Evolutionary conservation across 2,329 filamentous ascomycete species (phyloP).

Genomic region (Xylariales sp.): DNA sequence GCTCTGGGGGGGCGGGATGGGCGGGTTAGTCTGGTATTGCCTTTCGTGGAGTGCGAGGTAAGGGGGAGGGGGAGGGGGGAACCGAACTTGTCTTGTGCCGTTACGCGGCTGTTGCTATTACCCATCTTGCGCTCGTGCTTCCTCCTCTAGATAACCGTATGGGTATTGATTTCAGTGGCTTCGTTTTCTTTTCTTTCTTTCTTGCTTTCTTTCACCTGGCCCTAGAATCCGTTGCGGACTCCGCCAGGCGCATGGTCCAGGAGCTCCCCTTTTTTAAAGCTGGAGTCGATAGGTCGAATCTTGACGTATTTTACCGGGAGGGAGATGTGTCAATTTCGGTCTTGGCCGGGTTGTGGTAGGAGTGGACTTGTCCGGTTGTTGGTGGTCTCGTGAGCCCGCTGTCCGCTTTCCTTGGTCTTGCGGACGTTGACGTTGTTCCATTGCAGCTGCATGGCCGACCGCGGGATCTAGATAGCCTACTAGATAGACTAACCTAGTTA

Average conservation of each 20-base stretch:
- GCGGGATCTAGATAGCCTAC: slow-evolving; percentile 3
- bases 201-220: slow-evolving; percentile 42
- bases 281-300: not conserved
- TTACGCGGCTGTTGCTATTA: slow-evolving; percentile 67
- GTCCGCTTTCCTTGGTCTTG: slow-evolving; percentile 11
- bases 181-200: slow-evolving; percentile 14
- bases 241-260: slow-evolving; percentile 46
- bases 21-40: slow-evolving; percentile 10
- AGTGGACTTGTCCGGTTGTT: slow-evolving; percentile 1
- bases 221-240: slow-evolving; percentile 44
- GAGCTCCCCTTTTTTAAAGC: slow-evolving; percentile 19
- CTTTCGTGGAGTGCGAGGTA: slow-evolving; percentile 9
- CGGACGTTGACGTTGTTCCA: slow-evolving; percentile 23
- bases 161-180: slow-evolving; percentile 1
- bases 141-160: slow-evolving; percentile 6
- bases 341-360: not conserved
- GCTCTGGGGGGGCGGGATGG: slow-evolving; percentile 66
- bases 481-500: too few species aligned
- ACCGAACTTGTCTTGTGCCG: slow-evolving; percentile 84
- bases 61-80: slow-evolving; percentile 44
- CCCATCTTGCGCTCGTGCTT: slow-evolving; percentile 58
- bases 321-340: not conserved
- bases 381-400: slow-evolving; percentile 28
- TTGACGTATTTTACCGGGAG: not conserved
- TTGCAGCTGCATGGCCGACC: slow-evolving; percentile 15